Conservation (phyloP, 768 basidiomycete genomes). For the Amanita inopinata region DNA sequence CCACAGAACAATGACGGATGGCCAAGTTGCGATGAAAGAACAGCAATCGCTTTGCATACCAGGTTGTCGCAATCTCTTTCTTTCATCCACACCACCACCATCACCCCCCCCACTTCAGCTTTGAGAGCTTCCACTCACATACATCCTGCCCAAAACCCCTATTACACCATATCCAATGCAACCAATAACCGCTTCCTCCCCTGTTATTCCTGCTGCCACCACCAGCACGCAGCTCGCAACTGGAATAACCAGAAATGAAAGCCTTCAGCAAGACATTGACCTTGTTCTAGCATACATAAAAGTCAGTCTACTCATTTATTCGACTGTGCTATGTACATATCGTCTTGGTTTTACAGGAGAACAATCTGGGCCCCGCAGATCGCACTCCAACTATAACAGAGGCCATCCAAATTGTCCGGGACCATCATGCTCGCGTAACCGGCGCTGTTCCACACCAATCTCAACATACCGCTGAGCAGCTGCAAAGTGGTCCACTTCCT, state of each 20-base stretch:
- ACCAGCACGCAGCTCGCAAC: neutral
- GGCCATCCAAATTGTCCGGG: too few relatives aligned
- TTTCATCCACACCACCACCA: neutral
- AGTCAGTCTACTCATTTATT: constrained; percentile 1
- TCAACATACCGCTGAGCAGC: constrained; percentile 1
- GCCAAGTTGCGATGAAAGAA: constrained; percentile 1
- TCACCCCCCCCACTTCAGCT: too few relatives aligned
- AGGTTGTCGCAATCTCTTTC: neutral
- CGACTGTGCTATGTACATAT: too few relatives aligned
- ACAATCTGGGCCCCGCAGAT: too few relatives aligned
- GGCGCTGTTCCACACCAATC: neutral
- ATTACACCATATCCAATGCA: neutral
- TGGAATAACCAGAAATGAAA: constrained; percentile 7
- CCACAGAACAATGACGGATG: neutral
- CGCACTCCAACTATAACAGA: too few relatives aligned
- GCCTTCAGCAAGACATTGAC: constrained; percentile 9
- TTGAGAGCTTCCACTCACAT: too few relatives aligned
- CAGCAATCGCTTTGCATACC: neutral
- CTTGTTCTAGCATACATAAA: constrained; percentile 10
- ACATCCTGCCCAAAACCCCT: neutral
- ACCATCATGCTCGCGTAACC: neutral
- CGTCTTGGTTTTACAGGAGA: too few relatives aligned
- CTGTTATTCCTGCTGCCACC: neutral
- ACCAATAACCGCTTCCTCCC: neutral
- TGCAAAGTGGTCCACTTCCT: neutral